Evolutionary conservation across 2,329 filamentous ascomycete genomes (phyloP), one percentile per base, ranked within the genome.

Genomic region (Cladophialophora psammophila): DNA sequence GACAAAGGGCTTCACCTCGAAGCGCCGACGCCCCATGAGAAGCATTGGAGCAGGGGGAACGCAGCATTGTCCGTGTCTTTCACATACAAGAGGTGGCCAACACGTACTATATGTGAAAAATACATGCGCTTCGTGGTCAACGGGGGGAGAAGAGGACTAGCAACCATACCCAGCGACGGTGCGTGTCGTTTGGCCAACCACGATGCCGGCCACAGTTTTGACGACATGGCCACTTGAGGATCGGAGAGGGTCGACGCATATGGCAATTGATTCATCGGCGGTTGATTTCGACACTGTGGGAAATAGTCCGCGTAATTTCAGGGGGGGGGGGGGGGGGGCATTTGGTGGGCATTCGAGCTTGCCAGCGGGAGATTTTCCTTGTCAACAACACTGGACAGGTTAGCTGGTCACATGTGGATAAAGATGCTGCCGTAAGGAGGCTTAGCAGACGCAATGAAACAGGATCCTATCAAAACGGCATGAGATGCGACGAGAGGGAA

Each of bases 1-100:
- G 35, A 45, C 18, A 32, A n/a, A 53, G 15, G 59, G 61, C 61
- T 61, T 64, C 65, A 59, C 60, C 56, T 60, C 52, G 32, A 32
- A 53, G 54, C 34, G 40, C 32, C 26, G 53, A 45, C 34, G 52
- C 38, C 42, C 34, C 31, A 60, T 52, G 32, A 32, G 20, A 53
- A 36, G 32, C 64, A 59, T 55, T 52, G 59, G 36, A 31, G 20
- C 58, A 26, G 26, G 36, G 38, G 35, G 45, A 45, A 54, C n/a
- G 38, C 52, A 55, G 50, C 60, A 61, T 61, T 35, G n/a, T 61
- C 32, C 20, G 20, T 36, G 42, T 60, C 38, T 13, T 34, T 40
- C 32, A 34, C 7, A 5, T 15, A 20, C 20, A 45, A 50, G 18
- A 50, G 13, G 2, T 18, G 57, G 42, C 42, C 57, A 60, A 34